Evolutionary conservation across 2,329 filamentous ascomycete species (phyloP).

Genomic region (Colletotrichum liaoningense): DNA sequence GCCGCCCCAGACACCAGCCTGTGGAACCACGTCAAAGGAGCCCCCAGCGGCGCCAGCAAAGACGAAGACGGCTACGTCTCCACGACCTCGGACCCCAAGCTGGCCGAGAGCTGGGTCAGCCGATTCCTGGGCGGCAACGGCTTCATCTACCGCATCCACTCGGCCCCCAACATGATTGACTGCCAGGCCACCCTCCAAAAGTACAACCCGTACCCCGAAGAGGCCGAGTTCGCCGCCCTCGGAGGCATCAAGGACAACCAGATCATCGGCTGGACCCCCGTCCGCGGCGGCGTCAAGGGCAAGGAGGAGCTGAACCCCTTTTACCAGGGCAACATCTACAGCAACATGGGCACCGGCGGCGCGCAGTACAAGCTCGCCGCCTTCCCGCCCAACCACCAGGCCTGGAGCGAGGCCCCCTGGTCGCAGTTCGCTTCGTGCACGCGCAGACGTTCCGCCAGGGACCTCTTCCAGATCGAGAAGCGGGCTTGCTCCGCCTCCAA

Average conservation of each 20-base stretch:
- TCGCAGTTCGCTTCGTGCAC: not conserved
- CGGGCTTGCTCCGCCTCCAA: not conserved
- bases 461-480: not conserved
- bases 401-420: not conserved
- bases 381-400: not conserved
- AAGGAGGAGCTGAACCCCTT: not conserved
- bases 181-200: conserved; percentile 1
- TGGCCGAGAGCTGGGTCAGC: not conserved
- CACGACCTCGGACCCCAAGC: not conserved
- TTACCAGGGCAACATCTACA: not conserved
- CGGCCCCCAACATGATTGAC: conserved; percentile 16
- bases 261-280: conserved; percentile 9
- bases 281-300: not conserved
- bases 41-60: not conserved
- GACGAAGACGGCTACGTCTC: not conserved
- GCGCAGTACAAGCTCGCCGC: not conserved
- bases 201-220: not conserved
- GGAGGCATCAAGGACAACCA: conserved; percentile 10
- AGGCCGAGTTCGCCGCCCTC: not conserved
- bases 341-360: conserved; percentile 7
- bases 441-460: not conserved
- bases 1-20: not conserved
- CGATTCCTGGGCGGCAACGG: not conserved
- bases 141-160: conserved; percentile 16
- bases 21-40: not conserved